These are phyloP conservation scores for Naganishia friedmannii DNA, from an alignment of 768 basidiomycete genomes.

Conservation along the genomic window DNA sequence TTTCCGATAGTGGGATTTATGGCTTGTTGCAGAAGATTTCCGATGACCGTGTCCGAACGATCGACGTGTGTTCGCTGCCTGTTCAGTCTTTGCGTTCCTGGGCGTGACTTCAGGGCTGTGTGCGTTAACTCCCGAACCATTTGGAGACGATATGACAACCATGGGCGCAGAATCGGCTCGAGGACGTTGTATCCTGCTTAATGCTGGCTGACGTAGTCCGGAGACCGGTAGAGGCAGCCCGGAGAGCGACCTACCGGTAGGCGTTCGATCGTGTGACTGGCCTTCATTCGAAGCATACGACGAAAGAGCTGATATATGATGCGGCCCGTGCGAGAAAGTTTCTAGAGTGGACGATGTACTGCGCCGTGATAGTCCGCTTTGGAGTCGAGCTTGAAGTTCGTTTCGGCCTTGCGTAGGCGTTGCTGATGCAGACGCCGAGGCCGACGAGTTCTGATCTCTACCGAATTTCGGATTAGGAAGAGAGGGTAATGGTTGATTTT, in stretches of 20 bases:
- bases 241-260: constrained; percentile 30
- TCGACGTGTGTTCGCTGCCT: not conserved
- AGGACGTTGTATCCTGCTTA: constrained; percentile 34
- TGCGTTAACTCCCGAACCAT: not conserved
- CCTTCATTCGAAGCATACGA: constrained; percentile 6
- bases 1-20: constrained; percentile 26
- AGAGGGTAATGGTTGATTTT: constrained; percentile 13
- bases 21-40: not conserved
- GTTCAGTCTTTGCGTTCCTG: not conserved
- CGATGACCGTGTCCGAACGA: constrained; percentile 19
- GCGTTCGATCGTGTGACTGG: constrained; percentile 20
- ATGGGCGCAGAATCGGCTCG: constrained; percentile 49
- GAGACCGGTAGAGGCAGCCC: constrained; percentile 26
- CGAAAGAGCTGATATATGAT: not conserved
- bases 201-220: constrained; percentile 39
- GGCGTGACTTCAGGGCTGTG: not conserved
- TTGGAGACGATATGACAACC: constrained; percentile 30
- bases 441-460: not conserved
- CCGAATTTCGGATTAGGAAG: constrained; percentile 2
- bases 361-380: constrained; percentile 4
- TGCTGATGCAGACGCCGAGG: not conserved
- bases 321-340: not conserved
- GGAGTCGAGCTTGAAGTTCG: not conserved
- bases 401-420: constrained; percentile 5
- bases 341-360: constrained; percentile 10